Base-by-base conservation (phyloP, 2,329 filamentous ascomycete genomes). In the Ramularia collo-cygni region DNA sequence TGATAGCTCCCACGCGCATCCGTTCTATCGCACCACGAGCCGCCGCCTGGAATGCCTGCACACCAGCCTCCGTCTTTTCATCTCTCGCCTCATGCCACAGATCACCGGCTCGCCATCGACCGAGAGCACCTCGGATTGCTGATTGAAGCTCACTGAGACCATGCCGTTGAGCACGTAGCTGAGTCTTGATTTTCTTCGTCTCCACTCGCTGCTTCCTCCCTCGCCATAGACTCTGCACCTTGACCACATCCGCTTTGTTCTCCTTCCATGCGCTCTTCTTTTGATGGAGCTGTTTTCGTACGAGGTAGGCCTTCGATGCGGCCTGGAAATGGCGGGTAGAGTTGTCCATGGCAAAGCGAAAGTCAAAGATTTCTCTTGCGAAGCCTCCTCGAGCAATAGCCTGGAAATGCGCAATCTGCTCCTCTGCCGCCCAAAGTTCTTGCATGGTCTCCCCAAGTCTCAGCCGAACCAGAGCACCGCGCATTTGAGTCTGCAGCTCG, bases 361-460 rank as follows among this genome's bases (percentile, higher is more conserved):
- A 95, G 46, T 78, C 76, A 50, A 82, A 77, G 42, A 96, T 77
- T 60, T 95, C 87, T 32, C 90, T 75, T 2, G 85, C 76, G 65
- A 86, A 95, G 55, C 93, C 87, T 38, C 88, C 93, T 43, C 92
- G 80, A 40, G 96, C 83, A 28, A 83, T 78, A 6, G 89, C 79
- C 62, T 98, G 93, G 8, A 98, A 70, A 37, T 94, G 83, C 30
- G 90, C 67, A 18, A 98, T 65, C 61, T 75, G 71, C 17, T 81
- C 74, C 62, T 98, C 92, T 9, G 77, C 74, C 46, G 92, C 83
- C 92, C 92, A 98, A 3, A 98, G 74, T 30, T 77, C 67, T 55
- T 95, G 84, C 92, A 98, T 96, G 39, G 79, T 74, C 35, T 83
- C 71, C 4, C 87, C 88, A 2, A 96, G 76, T 40, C 74, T 74